Base-by-base conservation (phyloP, 2,329 filamentous ascomycete species). In the Penicillium sp. region DNA sequence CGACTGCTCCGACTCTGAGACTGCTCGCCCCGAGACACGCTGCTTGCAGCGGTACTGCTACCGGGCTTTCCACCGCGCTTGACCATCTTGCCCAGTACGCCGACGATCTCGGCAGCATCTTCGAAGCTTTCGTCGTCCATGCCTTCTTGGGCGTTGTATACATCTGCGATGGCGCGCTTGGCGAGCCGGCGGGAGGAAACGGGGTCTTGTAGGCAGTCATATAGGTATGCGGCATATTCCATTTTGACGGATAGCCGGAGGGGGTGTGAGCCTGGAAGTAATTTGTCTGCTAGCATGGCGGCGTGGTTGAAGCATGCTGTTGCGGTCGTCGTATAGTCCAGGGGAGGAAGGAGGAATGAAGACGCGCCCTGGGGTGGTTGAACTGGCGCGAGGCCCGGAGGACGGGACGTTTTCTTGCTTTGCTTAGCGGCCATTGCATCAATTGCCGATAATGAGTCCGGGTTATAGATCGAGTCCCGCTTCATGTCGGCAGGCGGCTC, bases 61-160 rank as follows among this genome's bases (percentile, higher is more conserved):
- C 65, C 67, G 0, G 71, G 67, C 55, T 78, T 79, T 0, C 73
- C 71, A 7, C 89, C 89, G 52, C 92, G 85, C 77, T 90, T 93
- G 84, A 93, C 91, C 88, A 97, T 95, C 70, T 89, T 91, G 6
- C 91, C 92, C 0, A 98, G 76, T 0, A 95, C 88, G 1, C 90
- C 89, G 8, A 98, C 93, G 12, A 97, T 83, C 69, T 94, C 90
- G 59, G 92, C 92, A 0, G 93, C 92, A 74, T 98, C 95, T 65
- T 90, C 87, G 73, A 97, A 99, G 81, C 95, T 96, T 66, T 96
- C 92, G 70, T 98, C 93, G 60, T 96, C 91, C 87, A 98, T 94
- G 20, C 91, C 91, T 75, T 97, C 93, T 55, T 90, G 88, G 1
- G 92, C 92, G 58, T 92, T 90, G 72, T 97, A 97, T 0, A 97